phyloP scores from a whole-genome alignment of 345 rosid genomes.

The Boechera divaricarpa region DNA sequence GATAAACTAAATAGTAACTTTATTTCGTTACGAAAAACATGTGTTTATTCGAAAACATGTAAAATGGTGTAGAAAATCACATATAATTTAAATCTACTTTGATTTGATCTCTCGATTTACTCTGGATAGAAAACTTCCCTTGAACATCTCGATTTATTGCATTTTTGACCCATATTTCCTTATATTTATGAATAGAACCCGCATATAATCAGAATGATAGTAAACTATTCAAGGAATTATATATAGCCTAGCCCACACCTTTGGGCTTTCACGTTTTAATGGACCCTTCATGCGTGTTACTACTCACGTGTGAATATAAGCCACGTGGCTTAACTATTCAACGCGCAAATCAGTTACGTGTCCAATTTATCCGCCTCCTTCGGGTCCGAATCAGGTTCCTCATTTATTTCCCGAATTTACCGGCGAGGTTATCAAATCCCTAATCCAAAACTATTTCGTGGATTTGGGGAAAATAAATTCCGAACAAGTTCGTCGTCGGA shows the following conservation, averaged over 20 bases:
- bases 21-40: too few species aligned
- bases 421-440: conserved; percentile 23
- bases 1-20: too few species aligned
- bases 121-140: neutral
- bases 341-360: conserved; percentile 41
- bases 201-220: too few species aligned
- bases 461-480: neutral
- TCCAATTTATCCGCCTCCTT: conserved; percentile 17
- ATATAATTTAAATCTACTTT: too few species aligned
- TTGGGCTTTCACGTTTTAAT: neutral
- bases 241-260: neutral
- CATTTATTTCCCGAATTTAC: conserved; percentile 23
- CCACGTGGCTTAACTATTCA: conserved; percentile 26
- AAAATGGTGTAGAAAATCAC: too few species aligned
- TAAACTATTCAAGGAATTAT: neutral
- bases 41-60: too few species aligned
- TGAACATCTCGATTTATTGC: neutral
- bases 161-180: neutral
- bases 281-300: neutral
- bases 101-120: neutral
- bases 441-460: conserved; percentile 14
- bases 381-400: conserved; percentile 26
- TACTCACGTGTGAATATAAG: neutral
- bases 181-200: neutral
- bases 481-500: neutral